phyloP scores from a whole-genome alignment of 78 protist species.

The slime mould (Dictyostelium discoideum) region DNA sequence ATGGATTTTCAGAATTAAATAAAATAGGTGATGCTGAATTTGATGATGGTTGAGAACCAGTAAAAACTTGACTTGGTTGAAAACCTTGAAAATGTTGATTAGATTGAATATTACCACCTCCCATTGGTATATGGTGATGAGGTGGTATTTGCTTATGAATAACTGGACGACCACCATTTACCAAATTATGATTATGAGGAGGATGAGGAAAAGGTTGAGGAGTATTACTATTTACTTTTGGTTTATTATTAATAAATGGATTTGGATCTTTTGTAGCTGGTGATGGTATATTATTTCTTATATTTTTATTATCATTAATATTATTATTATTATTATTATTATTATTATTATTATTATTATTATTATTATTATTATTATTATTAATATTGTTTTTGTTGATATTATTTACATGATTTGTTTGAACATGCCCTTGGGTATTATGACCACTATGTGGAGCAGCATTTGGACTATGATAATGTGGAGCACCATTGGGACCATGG shows the following conservation, averaged over 20 bases:
- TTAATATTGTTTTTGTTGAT: not conserved
- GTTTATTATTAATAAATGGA: not conserved
- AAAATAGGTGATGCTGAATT: not conserved
- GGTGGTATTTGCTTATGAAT: not conserved
- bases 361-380: too few relatives aligned
- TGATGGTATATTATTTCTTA: not conserved
- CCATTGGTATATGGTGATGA: not conserved
- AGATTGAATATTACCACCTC: not conserved
- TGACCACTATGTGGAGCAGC: not conserved
- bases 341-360: too few relatives aligned
- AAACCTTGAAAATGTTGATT: not conserved
- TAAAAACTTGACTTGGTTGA: not conserved
- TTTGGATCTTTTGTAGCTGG: not conserved
- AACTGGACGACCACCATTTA: not conserved
- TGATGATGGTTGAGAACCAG: not conserved
- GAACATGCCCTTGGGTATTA: not conserved
- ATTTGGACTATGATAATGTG: too few relatives aligned
- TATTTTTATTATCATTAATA: too few relatives aligned
- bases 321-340: too few relatives aligned
- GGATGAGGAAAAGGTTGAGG: not conserved
- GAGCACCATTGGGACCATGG: not conserved
- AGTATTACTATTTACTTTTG: not conserved
- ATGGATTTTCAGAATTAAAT: not conserved
- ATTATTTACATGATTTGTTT: not conserved
- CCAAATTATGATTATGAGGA: not conserved